Evolutionary conservation across 345 rosid genomes (phyloP).

Genomic region (Murraya koenigii): DNA sequence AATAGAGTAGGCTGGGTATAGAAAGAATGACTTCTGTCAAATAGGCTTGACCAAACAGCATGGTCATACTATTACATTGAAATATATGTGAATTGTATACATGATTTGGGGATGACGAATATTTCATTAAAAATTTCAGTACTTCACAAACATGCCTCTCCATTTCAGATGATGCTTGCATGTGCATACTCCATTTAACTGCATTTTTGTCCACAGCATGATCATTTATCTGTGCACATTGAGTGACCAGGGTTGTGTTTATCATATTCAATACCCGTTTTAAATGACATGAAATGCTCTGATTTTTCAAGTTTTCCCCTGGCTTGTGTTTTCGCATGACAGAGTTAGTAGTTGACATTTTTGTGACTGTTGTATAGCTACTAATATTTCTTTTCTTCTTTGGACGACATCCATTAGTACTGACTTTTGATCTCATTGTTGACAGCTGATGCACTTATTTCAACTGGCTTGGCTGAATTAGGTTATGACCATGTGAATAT

Average conservation of each 20-base stretch:
- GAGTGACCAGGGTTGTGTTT: background rate
- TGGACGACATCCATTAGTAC: background rate
- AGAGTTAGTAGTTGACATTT: background rate
- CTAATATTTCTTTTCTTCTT: conserved; percentile 5
- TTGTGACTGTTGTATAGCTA: background rate
- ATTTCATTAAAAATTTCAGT: too few relatives aligned
- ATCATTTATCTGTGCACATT: background rate
- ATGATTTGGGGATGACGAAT: background rate
- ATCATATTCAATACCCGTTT: background rate
- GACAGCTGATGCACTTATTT: conserved; percentile 87
- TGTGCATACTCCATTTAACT: background rate
- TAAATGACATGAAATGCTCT: background rate
- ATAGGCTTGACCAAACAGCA: background rate
- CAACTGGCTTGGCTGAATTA: conserved; percentile 87
- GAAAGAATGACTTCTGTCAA: background rate
- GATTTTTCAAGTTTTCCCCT: background rate
- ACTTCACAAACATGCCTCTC: background rate
- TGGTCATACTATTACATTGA: background rate
- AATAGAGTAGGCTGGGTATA: background rate
- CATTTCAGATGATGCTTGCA: background rate
- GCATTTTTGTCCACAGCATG: background rate
- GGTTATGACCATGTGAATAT: conserved; percentile 85
- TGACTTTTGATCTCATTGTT: conserved; percentile 19
- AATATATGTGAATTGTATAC: background rate
- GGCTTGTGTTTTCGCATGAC: background rate